Evolutionary conservation across 805 yeast species (phyloP), one percentile per base, ranked within the genome.

Genomic region (Teunomyces atbi): DNA sequence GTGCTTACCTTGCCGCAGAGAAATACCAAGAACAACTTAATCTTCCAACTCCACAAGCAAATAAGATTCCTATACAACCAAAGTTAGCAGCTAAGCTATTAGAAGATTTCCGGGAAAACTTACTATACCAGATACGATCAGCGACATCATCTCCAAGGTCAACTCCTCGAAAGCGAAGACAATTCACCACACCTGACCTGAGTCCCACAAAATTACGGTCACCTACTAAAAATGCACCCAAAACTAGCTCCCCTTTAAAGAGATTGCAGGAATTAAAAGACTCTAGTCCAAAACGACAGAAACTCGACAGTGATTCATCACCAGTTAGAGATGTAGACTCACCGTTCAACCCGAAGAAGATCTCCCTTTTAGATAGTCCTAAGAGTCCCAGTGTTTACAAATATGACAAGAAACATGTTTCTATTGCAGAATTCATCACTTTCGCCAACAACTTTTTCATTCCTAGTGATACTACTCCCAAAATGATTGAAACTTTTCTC

Each of bases 361-460:
- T 20, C 16, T 20, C 40, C 34, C 37, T 37, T 12, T 7, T 36
- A 8, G 44, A 42, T 3, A 45, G 46, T 18, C 54, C 54, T 8
- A 41, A 44, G 37, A 39, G 45, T 8, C 51, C 52, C 5, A 45
- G 49, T 7, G 37, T 47, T 3, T 50, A 50, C 38, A 50, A 46
- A 32, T 52, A 52, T 37, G 53, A 52, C 38, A 55, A 58, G 23
- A 61, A 58, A 44, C 60, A 61, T 33, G 59, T 68, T 21, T 56
- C 63, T 12, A 59, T 71, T 16, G 62, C 65, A 2, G 72, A 68
- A 37, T 62, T 72, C 43, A 66, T 73, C 26, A 58, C 70, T 3
- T 71, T 83, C 32, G 83, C 88, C 55, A 84, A 84, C 59, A 74
- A 76, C 51, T 85, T 85, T 57, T 80, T 81, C 58, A 66, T 86